A percentile compares a stretch with the other conserved stretches of the same genome.
These are phyloP conservation scores for Monosporozyma unispora DNA, from an alignment of 805 yeast species.

Conservation along the genomic window DNA sequence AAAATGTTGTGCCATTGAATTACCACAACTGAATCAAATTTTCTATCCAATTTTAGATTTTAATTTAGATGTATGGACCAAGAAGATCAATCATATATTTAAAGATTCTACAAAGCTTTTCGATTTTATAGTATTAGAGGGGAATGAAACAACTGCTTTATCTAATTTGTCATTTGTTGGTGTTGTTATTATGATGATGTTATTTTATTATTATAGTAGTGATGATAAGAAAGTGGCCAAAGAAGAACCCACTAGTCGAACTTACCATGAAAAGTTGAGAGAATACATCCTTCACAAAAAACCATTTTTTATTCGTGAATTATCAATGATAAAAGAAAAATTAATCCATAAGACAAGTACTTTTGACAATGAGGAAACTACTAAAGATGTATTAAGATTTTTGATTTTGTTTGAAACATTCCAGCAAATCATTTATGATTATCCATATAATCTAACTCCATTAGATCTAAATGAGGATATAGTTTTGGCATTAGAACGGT, in stretches of 20 bases:
- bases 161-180: not conserved
- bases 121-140: no score
- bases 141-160: not conserved
- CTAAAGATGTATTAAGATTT: not conserved
- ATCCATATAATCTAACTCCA: constrained; percentile 12
- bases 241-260: no score
- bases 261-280: no score
- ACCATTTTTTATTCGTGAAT: constrained; percentile 6
- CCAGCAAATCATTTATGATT: not conserved
- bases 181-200: constrained; percentile 6
- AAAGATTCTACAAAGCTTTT: not conserved
- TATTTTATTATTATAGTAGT: not conserved
- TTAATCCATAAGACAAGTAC: not conserved
- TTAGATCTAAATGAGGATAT: constrained; percentile 15
- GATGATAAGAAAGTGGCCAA: no score
- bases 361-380: not conserved
- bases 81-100: not conserved
- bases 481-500: constrained; percentile 10
- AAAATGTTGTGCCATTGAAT: constrained; percentile 9
- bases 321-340: not conserved
- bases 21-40: constrained; percentile 11
- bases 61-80: not conserved
- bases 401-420: not conserved
- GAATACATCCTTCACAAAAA: constrained; percentile 10
- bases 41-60: constrained; percentile 1